Evolutionary conservation across 305 asterid genomes (phyloP), one percentile per base, ranked within the genome.

Genomic region (Lippia alba): DNA sequence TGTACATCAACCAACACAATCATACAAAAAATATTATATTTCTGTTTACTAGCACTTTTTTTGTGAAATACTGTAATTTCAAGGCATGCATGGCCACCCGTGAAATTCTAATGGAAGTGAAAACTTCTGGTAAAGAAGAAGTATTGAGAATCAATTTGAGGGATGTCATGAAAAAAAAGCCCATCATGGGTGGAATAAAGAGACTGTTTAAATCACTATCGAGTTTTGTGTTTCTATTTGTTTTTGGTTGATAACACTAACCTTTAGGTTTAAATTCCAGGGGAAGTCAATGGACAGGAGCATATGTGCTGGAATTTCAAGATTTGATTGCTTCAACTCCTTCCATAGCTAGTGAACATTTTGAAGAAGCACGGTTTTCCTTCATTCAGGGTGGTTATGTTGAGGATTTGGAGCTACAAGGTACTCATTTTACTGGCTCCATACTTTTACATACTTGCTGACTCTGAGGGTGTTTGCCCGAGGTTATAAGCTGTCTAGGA

Each of bases 271-370:
- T 53, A 30, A 58, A 69, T 69, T 63, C 36, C 84, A 93, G 98
- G 89, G 92, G 92, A 78, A 84, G 94, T 66, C 88, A 84, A 69
- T 94, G 99, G 99, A 89, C 91, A 0, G 99, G 97, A 76, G 87
- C 76, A 36, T 91, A 94, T 70, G 82, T 79, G 41, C 77, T 86
- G 76, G 97, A 91, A 66, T 94, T 94, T 55, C 81, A 76, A 55
- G 94, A 91, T 82, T 77, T 94, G 86, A 77, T 89, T 79, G 74
- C 82, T 75, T 85, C 96, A 68, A 53, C 83, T 74, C 85, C 89
- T 3, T 67, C 83, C 48, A 71, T 82, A 80, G 86, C 66, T 24
- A 73, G 56, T 56, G 66, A 78, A 62, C 82, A 79, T 76, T 57
- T 87, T 19, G 83, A 81, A 67, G 95, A 89, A 80, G 96, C 99